Conservation (phyloP, 225 moss, liverwort and hornwort genomes). For the Neckera pumila region DNA sequence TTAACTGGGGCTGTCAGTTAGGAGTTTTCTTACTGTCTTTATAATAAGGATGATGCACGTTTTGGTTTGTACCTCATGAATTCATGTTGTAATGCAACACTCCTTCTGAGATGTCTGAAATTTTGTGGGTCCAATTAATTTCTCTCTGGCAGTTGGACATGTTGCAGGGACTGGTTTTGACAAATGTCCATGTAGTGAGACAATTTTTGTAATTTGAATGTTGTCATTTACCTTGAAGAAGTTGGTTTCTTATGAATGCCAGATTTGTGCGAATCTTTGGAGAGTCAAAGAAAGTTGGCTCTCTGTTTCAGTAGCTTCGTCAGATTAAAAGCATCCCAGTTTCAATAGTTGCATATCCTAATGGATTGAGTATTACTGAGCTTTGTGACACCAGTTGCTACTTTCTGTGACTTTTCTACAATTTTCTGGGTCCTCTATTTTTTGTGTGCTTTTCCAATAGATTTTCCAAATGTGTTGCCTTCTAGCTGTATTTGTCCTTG, state of each 20-base stretch:
- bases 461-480: not conserved
- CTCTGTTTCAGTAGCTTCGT: not conserved
- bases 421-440: not conserved
- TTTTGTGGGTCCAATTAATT: not conserved
- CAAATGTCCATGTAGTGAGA: not conserved
- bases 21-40: not conserved
- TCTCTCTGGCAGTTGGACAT: not conserved
- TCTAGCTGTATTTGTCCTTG: not conserved
- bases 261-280: not conserved
- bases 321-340: not conserved
- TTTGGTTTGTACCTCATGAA: not conserved
- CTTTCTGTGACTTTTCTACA: not conserved
- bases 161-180: not conserved
- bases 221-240: not conserved
- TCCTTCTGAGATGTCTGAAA: not conserved
- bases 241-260: not conserved
- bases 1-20: not conserved
- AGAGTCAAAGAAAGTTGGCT: not conserved
- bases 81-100: not conserved
- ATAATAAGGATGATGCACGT: not conserved
- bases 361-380: not conserved
- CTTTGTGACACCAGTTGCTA: not conserved
- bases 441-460: not conserved
- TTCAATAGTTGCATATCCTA: not conserved
- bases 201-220: not conserved